These are phyloP conservation scores for Hemileccinum impolitum DNA, from an alignment of 768 basidiomycete genomes.

Conservation along the genomic window DNA sequence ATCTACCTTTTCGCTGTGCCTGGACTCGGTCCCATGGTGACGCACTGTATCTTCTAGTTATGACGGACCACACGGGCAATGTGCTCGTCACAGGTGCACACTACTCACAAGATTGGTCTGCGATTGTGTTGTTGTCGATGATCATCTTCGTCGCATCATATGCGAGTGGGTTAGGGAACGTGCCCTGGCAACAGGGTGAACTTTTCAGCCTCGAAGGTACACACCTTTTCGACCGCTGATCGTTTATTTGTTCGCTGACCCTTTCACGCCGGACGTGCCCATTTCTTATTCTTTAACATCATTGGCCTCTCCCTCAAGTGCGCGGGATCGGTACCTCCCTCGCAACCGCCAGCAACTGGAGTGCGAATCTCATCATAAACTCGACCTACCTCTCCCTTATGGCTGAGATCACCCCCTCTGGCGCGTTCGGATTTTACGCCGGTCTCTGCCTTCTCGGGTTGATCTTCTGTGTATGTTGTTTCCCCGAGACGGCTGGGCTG, in stretches of 20 bases:
- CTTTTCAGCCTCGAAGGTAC: constrained; percentile 72
- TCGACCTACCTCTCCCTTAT: constrained; percentile 81
- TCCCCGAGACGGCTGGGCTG: constrained; percentile 78
- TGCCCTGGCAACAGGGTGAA: constrained; percentile 88
- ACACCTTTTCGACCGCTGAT: no score
- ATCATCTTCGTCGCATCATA: constrained; percentile 81
- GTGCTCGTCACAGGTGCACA: constrained; percentile 54
- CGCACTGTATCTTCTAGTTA: constrained; percentile 33
- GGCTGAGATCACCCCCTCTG: constrained; percentile 66
- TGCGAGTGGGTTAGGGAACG: constrained; percentile 73
- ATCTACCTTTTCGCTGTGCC: background rate
- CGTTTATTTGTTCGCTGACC: background rate
- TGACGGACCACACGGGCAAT: constrained; percentile 60
- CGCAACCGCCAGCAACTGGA: constrained; percentile 77
- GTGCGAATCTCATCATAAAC: constrained; percentile 69
- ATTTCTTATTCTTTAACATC: background rate
- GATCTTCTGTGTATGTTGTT: constrained; percentile 65
- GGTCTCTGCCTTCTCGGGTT: constrained; percentile 68
- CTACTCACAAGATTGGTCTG: constrained; percentile 62
- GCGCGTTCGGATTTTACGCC: constrained; percentile 76
- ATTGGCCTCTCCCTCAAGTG: constrained; percentile 35
- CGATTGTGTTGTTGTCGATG: constrained; percentile 74
- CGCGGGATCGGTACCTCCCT: constrained; percentile 76
- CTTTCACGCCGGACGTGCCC: no score
- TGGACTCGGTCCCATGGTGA: background rate